Conservation (phyloP, 208 protist genomes). For the Crithidia brevicula region DNA sequence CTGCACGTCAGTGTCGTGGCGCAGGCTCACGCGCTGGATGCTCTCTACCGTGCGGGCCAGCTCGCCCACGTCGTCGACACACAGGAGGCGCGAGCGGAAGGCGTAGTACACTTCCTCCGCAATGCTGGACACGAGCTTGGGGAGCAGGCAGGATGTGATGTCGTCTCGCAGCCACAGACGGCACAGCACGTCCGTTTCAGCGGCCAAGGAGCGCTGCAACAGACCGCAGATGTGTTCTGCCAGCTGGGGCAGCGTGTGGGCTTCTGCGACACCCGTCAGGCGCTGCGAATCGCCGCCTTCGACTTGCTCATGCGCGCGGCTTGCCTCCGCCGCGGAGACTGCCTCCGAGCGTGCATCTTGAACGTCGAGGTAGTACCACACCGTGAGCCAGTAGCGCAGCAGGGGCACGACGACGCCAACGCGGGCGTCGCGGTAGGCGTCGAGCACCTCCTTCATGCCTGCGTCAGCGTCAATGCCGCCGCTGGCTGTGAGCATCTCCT, state of each 20-base stretch:
- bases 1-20: conserved; percentile 31
- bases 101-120: conserved; percentile 78
- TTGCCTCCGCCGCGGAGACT: conserved; percentile 5
- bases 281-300: neutral
- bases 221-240: conserved; percentile 56
- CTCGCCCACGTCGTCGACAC: conserved; percentile 76
- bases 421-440: conserved; percentile 67
- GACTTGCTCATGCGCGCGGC: neutral
- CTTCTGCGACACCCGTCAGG: conserved; percentile 23
- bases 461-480: conserved; percentile 37
- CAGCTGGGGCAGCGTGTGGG: conserved; percentile 53
- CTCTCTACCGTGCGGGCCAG: conserved; percentile 68
- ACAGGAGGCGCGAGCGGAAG: conserved; percentile 82
- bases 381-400: conserved; percentile 64
- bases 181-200: conserved; percentile 63
- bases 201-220: conserved; percentile 57
- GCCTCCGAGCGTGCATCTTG: conserved; percentile 19
- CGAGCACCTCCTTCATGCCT: conserved; percentile 57
- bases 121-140: conserved; percentile 60
- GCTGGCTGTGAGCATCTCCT: conserved; percentile 32
- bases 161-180: conserved; percentile 83
- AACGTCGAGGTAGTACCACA: conserved; percentile 38
- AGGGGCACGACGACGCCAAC: conserved; percentile 70
- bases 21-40: conserved; percentile 61
- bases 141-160: conserved; percentile 52